Percentiles rank a stretch among this genome's conserved stretches.
Conservation (phyloP, 2,329 filamentous ascomycete species). For the Pseudocercospora vitis region DNA sequence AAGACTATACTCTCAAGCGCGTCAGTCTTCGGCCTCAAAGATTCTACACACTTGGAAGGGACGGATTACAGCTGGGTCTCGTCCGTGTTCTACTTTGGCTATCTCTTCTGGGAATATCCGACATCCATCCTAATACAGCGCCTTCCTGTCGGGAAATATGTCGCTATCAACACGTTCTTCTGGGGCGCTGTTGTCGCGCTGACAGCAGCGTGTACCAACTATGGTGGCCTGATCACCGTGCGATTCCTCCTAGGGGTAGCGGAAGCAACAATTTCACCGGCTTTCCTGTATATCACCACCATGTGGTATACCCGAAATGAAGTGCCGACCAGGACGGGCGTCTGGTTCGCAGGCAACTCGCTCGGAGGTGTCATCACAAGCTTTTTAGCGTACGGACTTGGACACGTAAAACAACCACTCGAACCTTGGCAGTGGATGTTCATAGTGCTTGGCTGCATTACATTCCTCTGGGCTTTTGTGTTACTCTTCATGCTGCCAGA, state of each 20-base stretch:
- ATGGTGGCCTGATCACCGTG: conserved; percentile 39
- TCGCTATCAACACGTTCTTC: conserved; percentile 28
- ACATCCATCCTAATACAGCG: conserved; percentile 23
- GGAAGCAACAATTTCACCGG: conserved; percentile 41
- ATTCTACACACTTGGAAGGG: conserved; percentile 20
- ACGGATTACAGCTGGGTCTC: conserved; percentile 23
- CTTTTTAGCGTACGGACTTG: conserved; percentile 35
- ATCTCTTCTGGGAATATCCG: conserved; percentile 25
- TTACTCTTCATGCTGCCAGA: conserved; percentile 23
- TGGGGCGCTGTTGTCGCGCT: conserved; percentile 38
- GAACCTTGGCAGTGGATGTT: conserved; percentile 39
- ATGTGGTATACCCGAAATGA: conserved; percentile 40
- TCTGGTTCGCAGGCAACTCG: conserved; percentile 27
- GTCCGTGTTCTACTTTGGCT: conserved; percentile 26
- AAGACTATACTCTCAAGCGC: conserved; percentile 27
- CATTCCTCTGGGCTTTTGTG: conserved; percentile 25
- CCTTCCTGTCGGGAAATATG: conserved; percentile 24
- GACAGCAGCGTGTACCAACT: conserved; percentile 40
- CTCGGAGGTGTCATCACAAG: conserved; percentile 22
- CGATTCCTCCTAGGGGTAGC: conserved; percentile 41
- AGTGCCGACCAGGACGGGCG: conserved; percentile 27
- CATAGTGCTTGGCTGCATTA: conserved; percentile 27
- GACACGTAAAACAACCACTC: conserved; percentile 21
- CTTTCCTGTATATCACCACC: conserved; percentile 43
- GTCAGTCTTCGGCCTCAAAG: conserved; percentile 22